Evolutionary conservation across 352 stramenopile species (phyloP).

Genomic region (Globisporangium iwayamae): DNA sequence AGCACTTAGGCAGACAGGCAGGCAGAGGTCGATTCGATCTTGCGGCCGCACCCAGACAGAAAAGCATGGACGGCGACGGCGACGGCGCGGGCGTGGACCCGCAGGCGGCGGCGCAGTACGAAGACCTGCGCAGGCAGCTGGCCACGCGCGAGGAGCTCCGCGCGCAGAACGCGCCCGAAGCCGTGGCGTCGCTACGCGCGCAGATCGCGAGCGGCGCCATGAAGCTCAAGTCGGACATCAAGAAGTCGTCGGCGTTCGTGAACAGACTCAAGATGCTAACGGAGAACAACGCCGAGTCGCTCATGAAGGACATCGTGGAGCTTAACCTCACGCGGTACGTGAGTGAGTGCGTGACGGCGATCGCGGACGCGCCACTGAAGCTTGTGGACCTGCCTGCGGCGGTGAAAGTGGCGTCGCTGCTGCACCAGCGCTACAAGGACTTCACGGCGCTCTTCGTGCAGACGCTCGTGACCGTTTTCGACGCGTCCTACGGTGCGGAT

Average conservation of each 20-base stretch:
- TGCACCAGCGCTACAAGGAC: slow-evolving; percentile 92
- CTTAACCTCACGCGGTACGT: slow-evolving; percentile 95
- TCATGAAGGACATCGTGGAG: slow-evolving; percentile 85
- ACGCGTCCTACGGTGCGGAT: slow-evolving; percentile 51
- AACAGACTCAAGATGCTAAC: slow-evolving; percentile 92
- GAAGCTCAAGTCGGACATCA: slow-evolving; percentile 97
- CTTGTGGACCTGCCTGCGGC: slow-evolving; percentile 81
- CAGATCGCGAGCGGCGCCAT: slow-evolving; percentile 84
- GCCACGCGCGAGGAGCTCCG: slow-evolving; percentile 43
- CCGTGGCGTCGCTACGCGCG: slow-evolving; percentile 54
- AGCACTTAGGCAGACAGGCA: too few relatives aligned
- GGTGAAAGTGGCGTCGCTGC: slow-evolving; percentile 79
- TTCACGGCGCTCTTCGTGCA: slow-evolving; percentile 69
- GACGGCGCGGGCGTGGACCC: slow-evolving; percentile 7
- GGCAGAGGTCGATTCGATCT: too few relatives aligned
- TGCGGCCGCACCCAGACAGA: too few relatives aligned
- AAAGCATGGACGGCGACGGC: slow-evolving; percentile 6
- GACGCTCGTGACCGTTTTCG: slow-evolving; percentile 54
- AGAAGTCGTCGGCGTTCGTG: slow-evolving; percentile 97
- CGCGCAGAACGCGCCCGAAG: slow-evolving; percentile 42
- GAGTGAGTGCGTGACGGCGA: slow-evolving; percentile 90
- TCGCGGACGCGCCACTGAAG: slow-evolving; percentile 88
- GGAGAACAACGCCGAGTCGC: slow-evolving; percentile 61
- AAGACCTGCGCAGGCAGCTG: slow-evolving; percentile 40
- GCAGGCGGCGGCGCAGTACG: slow-evolving; percentile 30